Percentiles rank a stretch among this genome's conserved stretches.
These are phyloP conservation scores for Immersiporthe knoxdaviesiana DNA, from an alignment of 2,329 filamentous ascomycete genomes.

Conservation along the genomic window DNA sequence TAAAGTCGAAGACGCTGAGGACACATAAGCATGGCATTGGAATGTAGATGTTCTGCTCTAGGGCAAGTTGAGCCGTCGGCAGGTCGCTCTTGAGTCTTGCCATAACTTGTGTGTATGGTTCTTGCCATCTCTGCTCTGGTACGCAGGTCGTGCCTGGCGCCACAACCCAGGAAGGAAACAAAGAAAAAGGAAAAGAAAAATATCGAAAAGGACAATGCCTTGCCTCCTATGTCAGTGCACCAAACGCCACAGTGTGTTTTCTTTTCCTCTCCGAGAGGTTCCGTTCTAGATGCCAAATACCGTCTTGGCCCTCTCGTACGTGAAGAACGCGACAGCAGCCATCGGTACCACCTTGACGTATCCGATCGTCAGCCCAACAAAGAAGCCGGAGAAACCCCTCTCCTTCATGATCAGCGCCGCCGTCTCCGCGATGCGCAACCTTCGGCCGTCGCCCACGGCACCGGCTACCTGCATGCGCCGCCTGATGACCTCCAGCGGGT, in stretches of 20 bases:
- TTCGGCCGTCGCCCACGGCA: slow-evolving; percentile 85
- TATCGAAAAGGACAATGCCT: slow-evolving; percentile 22
- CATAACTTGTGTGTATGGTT: neutral
- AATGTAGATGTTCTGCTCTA: neutral
- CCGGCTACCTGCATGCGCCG: slow-evolving; percentile 96
- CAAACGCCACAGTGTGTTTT: slow-evolving; percentile 20
- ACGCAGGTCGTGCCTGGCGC: neutral
- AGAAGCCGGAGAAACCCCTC: slow-evolving; percentile 80
- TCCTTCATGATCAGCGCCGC: slow-evolving; percentile 74
- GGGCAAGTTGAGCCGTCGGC: neutral
- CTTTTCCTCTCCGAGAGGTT: neutral
- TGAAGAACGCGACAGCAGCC: slow-evolving; percentile 72
- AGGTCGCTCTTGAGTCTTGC: slow-evolving; percentile 1
- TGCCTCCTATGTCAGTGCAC: slow-evolving; percentile 20
- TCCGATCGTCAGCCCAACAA: slow-evolving; percentile 89
- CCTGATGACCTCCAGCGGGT: slow-evolving; percentile 90
- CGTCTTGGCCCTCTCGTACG: slow-evolving; percentile 66
- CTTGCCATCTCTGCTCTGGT: neutral
- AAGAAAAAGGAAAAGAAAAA: too few species aligned
- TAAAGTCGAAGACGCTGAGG: neutral
- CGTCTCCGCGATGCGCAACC: slow-evolving; percentile 79
- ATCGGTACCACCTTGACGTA: slow-evolving; percentile 94
- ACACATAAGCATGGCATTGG: slow-evolving; percentile 1
- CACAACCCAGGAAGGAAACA: too few species aligned
- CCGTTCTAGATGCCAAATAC: slow-evolving; percentile 64